These are phyloP conservation scores for Tylopilus felleus DNA, from an alignment of 768 basidiomycete genomes.

Conservation along the genomic window DNA sequence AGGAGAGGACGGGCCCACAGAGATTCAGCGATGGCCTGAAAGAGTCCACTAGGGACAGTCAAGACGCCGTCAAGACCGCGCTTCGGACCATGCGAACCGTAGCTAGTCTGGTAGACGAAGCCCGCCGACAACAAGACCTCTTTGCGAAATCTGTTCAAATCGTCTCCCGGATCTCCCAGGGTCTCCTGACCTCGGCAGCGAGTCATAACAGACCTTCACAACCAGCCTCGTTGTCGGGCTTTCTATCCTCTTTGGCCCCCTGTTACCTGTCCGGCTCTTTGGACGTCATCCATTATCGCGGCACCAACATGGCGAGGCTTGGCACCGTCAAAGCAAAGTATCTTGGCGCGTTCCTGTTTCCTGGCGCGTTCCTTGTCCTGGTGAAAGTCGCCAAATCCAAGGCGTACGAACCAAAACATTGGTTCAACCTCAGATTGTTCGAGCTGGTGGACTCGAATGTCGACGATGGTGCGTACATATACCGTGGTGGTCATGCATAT, in stretches of 20 bases:
- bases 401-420: constrained; percentile 83
- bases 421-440: constrained; percentile 77
- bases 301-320: constrained; percentile 39
- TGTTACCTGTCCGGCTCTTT: constrained; percentile 82
- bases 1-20: constrained; percentile 10
- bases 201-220: constrained; percentile 30
- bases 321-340: constrained; percentile 76
- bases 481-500: neutral
- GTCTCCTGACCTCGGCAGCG: constrained; percentile 27
- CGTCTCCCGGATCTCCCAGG: constrained; percentile 56
- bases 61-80: constrained; percentile 38
- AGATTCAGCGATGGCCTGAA: neutral
- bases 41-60: neutral
- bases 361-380: constrained; percentile 79
- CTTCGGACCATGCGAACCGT: constrained; percentile 72
- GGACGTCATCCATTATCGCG: constrained; percentile 76
- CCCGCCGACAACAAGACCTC: constrained; percentile 62
- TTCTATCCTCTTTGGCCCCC: constrained; percentile 70
- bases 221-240: constrained; percentile 46
- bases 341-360: constrained; percentile 85
- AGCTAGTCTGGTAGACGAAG: constrained; percentile 78
- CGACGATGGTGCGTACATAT: constrained; percentile 68
- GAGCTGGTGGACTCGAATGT: constrained; percentile 65
- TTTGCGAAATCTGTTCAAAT: constrained; percentile 66
- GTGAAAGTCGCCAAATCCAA: constrained; percentile 81